phyloP scores from a whole-genome alignment of 768 basidiomycete genomes.

The Russula virescens region DNA sequence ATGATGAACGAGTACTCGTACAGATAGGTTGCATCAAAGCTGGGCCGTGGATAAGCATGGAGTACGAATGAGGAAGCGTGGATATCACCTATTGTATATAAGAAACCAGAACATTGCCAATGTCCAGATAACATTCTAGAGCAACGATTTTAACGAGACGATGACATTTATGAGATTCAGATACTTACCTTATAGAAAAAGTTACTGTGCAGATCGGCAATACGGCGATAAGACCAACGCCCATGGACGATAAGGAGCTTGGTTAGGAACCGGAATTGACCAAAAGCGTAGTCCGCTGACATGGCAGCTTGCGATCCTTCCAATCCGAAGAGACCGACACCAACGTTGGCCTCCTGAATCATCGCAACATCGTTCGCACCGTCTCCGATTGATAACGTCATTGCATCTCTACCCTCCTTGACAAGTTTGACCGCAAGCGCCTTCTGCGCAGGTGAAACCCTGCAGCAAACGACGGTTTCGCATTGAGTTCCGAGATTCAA shows the following conservation, averaged over 20 bases:
- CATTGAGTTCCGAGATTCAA: slow-evolving; percentile 92
- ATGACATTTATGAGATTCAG: neutral
- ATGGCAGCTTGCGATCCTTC: slow-evolving; percentile 98
- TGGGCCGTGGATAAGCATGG: slow-evolving; percentile 32
- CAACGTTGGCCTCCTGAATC: slow-evolving; percentile 99
- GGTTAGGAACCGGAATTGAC: slow-evolving; percentile 91
- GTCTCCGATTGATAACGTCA: slow-evolving; percentile 96
- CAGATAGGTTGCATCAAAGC: slow-evolving; percentile 91
- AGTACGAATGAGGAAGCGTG: slow-evolving; percentile 12
- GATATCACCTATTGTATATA: slow-evolving; percentile 70
- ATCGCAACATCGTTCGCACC: slow-evolving; percentile 98
- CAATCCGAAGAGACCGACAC: slow-evolving; percentile 87
- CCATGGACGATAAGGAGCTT: slow-evolving; percentile 91
- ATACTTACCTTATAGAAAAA: slow-evolving; percentile 92
- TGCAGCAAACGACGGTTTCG: slow-evolving; percentile 96
- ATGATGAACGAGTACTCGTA: slow-evolving; percentile 94
- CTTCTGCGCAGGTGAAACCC: slow-evolving; percentile 96
- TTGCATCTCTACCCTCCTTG: slow-evolving; percentile 91
- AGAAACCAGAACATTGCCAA: slow-evolving; percentile 93
- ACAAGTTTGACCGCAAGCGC: slow-evolving; percentile 94
- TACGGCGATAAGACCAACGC: slow-evolving; percentile 93
- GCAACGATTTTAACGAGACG: slow-evolving; percentile 12
- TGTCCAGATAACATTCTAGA: slow-evolving; percentile 87
- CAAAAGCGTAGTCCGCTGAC: slow-evolving; percentile 98
- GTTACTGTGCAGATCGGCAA: slow-evolving; percentile 95